Percentiles rank a stretch among this genome's conserved stretches.
phyloP scores from a whole-genome alignment of 202 grass and related monocot species.

The Setaria viridis region DNA sequence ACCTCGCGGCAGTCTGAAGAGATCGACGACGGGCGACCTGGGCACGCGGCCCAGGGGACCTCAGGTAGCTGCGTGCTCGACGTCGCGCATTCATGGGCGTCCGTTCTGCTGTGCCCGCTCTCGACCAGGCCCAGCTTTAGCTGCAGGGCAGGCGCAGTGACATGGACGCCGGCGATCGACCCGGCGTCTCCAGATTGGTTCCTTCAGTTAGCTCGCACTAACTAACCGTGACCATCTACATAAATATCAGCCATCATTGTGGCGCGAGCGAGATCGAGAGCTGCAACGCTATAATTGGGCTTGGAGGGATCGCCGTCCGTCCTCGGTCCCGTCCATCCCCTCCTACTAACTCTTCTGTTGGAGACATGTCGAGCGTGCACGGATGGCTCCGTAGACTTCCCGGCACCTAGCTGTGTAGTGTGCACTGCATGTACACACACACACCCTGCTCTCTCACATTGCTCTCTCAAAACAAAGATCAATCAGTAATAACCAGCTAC shows the following conservation, averaged over 20 bases:
- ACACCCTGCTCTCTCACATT: background rate
- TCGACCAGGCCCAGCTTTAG: background rate
- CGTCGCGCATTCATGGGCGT: constrained; percentile 7
- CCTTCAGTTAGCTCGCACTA: background rate
- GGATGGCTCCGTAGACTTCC: background rate
- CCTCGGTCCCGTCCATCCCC: background rate
- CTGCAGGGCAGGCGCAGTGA: background rate
- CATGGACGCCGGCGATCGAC: background rate
- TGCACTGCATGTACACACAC: background rate
- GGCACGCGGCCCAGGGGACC: background rate
- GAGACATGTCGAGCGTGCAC: background rate
- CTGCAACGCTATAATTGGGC: background rate
- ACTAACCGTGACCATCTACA: background rate
- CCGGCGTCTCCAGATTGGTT: background rate
- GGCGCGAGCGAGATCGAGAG: background rate
- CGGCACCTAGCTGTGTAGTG: background rate
- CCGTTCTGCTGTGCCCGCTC: background rate
- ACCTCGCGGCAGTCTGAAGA: too few species aligned
- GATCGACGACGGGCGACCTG: too few species aligned
- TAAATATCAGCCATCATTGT: background rate
- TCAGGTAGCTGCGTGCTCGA: constrained; percentile 8
- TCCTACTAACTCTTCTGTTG: background rate
- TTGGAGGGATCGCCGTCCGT: too few species aligned
- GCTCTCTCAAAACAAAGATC: too few species aligned
- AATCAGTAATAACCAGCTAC: too few species aligned